Evolutionary conservation across 2,329 filamentous ascomycete species (phyloP), one percentile per base, ranked within the genome.

Genomic region (Aspergillus unguis): DNA sequence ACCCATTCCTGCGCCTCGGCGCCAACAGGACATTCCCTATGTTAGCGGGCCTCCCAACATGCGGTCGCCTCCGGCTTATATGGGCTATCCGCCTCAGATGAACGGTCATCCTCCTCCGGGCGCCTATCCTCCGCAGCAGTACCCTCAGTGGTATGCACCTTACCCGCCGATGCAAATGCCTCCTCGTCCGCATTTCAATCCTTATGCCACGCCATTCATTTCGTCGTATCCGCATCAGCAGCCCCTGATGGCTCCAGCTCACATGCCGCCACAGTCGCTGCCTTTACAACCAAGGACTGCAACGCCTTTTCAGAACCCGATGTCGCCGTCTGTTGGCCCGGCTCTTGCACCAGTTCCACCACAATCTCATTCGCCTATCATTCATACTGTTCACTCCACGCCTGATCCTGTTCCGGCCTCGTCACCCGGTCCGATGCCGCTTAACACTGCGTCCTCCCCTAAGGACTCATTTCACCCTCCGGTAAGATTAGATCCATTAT

Each of bases 51-150:
- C 71, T 46, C 75, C 78, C 31, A 80, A 78, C 60, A 79, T 85
- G 70, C 74, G 75, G 53, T 77, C 81, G 52, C 80, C 81, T 56
- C 82, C 81, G 53, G 82, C 74, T 44, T 83, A 87, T 63, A 84
- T 83, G 77, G 64, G 71, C 61, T 72, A 75, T 60, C 78, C 67
- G 80, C 83, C 52, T 73, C 85, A 57, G 78, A 84, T 72, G 79
- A 84, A 65, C 74, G 80, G 65, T 72, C 82, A 66, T 65, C 73
- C 63, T 63, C 73, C 64, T 69, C 77, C 55, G 42, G 44, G 67
- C 66, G 59, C 65, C 46, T 77, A 65, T 65, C 71, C 60, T 64
- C 76, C 59, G 60, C 73, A 71, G 66, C 77, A 70, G 60, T 77
- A 74, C 57, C 65, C 61, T 61, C 75, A 67, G 64, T 78, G 75